Evolutionary conservation across 2,329 filamentous ascomycete species (phyloP), one percentile per base, ranked within the genome.

Genomic region (Fusarium sp.): DNA sequence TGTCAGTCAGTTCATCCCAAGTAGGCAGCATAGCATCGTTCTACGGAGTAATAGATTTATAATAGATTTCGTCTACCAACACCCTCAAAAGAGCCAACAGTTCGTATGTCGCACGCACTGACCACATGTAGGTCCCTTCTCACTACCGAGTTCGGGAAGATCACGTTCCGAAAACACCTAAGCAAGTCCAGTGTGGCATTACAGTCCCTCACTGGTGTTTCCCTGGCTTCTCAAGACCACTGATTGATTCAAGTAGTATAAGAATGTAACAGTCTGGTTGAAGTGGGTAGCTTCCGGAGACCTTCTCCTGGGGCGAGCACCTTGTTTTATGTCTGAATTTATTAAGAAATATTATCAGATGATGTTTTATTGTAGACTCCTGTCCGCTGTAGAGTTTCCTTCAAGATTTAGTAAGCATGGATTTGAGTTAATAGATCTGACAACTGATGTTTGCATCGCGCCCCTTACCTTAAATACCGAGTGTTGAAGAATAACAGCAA

Each of bases 1-100:
- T 10, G 16, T 33, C 47, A 21, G 11, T 37, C 12, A 32, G 25
- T 32, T 40, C 52, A 19, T 56, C 52, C 37, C 35, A 56, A 56
- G 15, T 56, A 9, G 52, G 25, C 4, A 42, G 0, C 4, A 0
- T 23, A 19, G 2, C 15, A 23, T 30, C 9, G 0, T 3, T 16
- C 3, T 0, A n/a, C n/a, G n/a, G n/a, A n/a, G n/a, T n/a, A 0
- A 42, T 0, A 23, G 19, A 15, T 42, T 25, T 2, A 56, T 10
- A 32, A 2, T 23, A 4, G 10, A 5, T 3, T 9, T 7, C 11
- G 0, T 19, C 19, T 3, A 3, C 2, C 11, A 1, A 4, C 5
- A 30, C 0, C 18, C 37, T 19, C 2, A 15, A 42, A 40, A 42
- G 8, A 23, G 35, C 8, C 19, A 56, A n/a, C 37, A 10, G 7